Evolutionary conservation across 2,329 filamentous ascomycete species (phyloP), one percentile per base, ranked within the genome.

Genomic region (Calonectria hawksworthii): DNA sequence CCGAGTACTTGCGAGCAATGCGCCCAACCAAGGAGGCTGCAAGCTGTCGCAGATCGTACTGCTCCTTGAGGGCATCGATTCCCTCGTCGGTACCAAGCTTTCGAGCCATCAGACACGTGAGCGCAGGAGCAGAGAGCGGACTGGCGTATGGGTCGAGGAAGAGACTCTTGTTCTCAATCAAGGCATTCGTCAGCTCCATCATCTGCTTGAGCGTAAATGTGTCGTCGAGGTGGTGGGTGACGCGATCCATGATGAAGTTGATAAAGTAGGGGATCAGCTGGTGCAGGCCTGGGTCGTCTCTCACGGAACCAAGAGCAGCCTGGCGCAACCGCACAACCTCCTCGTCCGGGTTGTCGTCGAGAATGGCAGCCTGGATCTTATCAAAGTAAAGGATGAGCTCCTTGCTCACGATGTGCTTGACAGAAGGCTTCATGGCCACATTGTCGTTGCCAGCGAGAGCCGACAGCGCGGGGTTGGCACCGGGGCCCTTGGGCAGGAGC

Each of bases 371-470:
- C 84, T 96, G 96, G 74, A 99, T 95, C 85, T 98, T 98, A 83
- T 98, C 96, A 83, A 99, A 99, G 88, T 98, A 98, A 41, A 99
- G 92, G 76, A 98, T 96, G 28, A 99, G 92, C 86, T 99, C 97
- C 86, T 98, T 98, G 78, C 95, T 98, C 56, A 99, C 91, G 64
- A 98, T 94, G 83, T 99, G 97, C 86, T 99, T 99, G 77, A 99
- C 96, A 16, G 96, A 90, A 3, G 97, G 96, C 83, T 96, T 96
- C 86, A 98, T 93, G 52, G 93, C 90, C 70, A 96, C 90, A 79
- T 94, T 96, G 80, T 98, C 96, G 81, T 94, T 93, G 61, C 96
- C 96, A 32, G 95, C 94, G 50, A 98, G 90, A 68, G 95, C 94
- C 11, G 94, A 83, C 52, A 98, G 90, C 56, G 95, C 94, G 7